Evolutionary conservation across 768 basidiomycete species (phyloP).

Genomic region (Xerocomellus dryophilus): DNA sequence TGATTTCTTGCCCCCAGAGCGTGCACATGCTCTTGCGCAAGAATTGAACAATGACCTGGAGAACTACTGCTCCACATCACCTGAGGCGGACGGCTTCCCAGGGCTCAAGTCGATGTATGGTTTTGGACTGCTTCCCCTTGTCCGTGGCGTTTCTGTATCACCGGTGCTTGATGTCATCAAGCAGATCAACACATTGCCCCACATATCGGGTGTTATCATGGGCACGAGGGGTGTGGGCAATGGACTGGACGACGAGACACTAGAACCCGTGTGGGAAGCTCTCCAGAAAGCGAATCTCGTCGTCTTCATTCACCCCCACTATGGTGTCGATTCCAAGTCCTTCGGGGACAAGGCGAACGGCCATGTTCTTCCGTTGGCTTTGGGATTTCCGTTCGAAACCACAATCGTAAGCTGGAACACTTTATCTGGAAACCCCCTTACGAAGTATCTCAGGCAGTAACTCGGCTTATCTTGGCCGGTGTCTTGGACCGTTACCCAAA

Average conservation of each 20-base stretch:
- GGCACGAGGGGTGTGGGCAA: slow-evolving; percentile 75
- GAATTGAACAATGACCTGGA: slow-evolving; percentile 78
- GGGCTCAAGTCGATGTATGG: slow-evolving; percentile 70
- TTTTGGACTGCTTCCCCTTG: slow-evolving; percentile 81
- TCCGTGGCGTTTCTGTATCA: slow-evolving; percentile 54
- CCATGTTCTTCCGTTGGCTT: slow-evolving; percentile 81
- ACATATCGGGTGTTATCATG: slow-evolving; percentile 77
- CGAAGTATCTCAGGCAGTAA: slow-evolving; percentile 49
- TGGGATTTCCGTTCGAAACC: slow-evolving; percentile 90
- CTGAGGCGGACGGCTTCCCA: slow-evolving; percentile 33
- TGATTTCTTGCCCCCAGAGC: slow-evolving; percentile 71
- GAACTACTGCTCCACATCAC: slow-evolving; percentile 68
- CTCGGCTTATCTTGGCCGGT: slow-evolving; percentile 78
- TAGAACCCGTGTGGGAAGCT: slow-evolving; percentile 82
- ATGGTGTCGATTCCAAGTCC: slow-evolving; percentile 68
- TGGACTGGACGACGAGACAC: slow-evolving; percentile 73
- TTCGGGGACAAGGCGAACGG: slow-evolving; percentile 82
- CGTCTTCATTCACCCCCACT: slow-evolving; percentile 85
- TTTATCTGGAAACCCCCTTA: slow-evolving; percentile 7
- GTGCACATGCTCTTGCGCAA: slow-evolving; percentile 63
- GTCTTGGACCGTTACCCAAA: slow-evolving; percentile 75
- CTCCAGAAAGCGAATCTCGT: slow-evolving; percentile 67
- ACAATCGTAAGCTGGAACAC: slow-evolving; percentile 57
- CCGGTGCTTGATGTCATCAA: slow-evolving; percentile 62
- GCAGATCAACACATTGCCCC: slow-evolving; percentile 61